Conservation (phyloP, 345 rosid genomes). For the Aethionema arabicum region DNA sequence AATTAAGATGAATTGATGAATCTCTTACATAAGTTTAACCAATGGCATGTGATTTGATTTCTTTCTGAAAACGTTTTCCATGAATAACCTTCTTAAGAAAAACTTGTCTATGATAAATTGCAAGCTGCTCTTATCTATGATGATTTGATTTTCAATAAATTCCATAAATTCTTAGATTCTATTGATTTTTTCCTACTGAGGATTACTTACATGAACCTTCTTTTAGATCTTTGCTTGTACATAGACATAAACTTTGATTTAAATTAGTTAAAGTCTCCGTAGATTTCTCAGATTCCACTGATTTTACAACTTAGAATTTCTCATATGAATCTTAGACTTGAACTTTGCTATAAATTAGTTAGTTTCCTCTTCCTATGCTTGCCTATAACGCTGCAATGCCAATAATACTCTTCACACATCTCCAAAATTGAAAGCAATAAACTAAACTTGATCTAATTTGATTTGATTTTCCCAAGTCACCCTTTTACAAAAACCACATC, state of each 20-base stretch:
- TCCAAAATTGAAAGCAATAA: conserved; percentile 1
- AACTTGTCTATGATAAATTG: conserved; percentile 3
- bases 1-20: neutral
- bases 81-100: neutral
- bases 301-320: neutral
- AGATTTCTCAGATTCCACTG: too few species aligned
- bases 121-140: neutral
- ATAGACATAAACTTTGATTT: conserved; percentile 4
- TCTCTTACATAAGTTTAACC: neutral
- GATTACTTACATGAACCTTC: neutral
- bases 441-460: neutral
- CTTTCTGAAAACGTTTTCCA: neutral
- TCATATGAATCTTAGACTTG: neutral
- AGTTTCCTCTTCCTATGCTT: neutral
- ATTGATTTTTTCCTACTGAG: neutral
- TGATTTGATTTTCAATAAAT: neutral
- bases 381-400: neutral
- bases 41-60: neutral
- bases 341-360: neutral
- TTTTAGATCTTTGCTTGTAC: neutral
- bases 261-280: neutral
- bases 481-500: neutral
- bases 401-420: conserved; percentile 14
- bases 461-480: neutral
- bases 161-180: neutral